Base-by-base conservation (phyloP, 768 basidiomycete species). In the Phallus indusiatus region DNA sequence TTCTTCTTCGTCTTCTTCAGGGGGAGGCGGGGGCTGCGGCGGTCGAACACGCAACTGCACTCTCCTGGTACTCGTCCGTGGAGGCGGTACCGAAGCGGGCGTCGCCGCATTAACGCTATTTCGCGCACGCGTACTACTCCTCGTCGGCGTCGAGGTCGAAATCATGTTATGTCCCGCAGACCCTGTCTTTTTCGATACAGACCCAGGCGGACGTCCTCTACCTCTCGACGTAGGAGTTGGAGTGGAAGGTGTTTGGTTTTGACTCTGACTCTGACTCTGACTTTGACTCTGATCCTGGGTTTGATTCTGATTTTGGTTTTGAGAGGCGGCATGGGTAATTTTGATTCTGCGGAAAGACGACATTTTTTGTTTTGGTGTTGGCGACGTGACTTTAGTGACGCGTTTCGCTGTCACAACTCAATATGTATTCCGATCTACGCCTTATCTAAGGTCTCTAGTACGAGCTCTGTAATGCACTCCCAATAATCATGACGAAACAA, bases 301-400 rank as follows among this genome's bases (percentile, higher is more conserved):
- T 10, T 42, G n/a, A 42, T 42, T 12, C 14, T 42, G 42, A 11
- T 42, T 42, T 42, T 42, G 42, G 4, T 42, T 42, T 42, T 42
- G 42, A 4, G 57, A 34, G 7, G 57, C 57, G 9, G 49, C 33
- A 35, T 59, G 57, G 4, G 57, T 59, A 11, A 59, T 59, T 59
- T 59, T 59, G 10, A 59, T 59, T 34, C 57, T 47, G 5, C 57
- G 57, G 2, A 51, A 17, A 14, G 50, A 51, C 14, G 50, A 22
- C 21, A 34, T 51, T 28, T 7, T 28, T 3, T 7, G 28, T 28
- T 28, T 2, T 28, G 28, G 28, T 7, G 28, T 7, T 3, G 28
- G 28, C 28, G 4, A 7, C 28, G 28, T 28, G 28, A 28, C 28
- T 28, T 28, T 28, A 7, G 28, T 28, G 28, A 28, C 28, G 28